Conservation (phyloP, 805 yeast genomes). For the Nakazawaea laoshanensis region DNA sequence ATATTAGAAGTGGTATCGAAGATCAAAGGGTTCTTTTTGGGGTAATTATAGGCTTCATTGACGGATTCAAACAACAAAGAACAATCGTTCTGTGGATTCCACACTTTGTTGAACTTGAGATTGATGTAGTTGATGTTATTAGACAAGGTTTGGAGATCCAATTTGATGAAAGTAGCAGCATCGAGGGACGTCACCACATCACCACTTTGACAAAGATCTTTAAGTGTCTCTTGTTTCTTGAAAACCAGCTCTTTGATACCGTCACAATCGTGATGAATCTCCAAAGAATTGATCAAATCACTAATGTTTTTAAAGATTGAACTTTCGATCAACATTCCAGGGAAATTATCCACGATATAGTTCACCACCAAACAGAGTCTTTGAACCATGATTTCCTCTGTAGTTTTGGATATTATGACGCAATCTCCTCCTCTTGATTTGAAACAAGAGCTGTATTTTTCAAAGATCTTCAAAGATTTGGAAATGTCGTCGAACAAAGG, state of each 20-base stretch:
- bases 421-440: constrained; percentile 6
- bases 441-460: constrained; percentile 20
- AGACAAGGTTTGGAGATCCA: constrained; percentile 48
- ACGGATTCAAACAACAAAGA: constrained; percentile 57
- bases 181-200: constrained; percentile 12
- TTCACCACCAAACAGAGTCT: constrained; percentile 46
- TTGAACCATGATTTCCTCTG: constrained; percentile 33
- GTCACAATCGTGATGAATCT: constrained; percentile 42
- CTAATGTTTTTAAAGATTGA: constrained; percentile 50
- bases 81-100: constrained; percentile 79
- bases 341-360: constrained; percentile 48
- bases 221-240: constrained; percentile 37
- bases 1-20: constrained; percentile 59
- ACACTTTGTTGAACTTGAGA: constrained; percentile 48
- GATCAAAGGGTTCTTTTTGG: constrained; percentile 63
- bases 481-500: constrained; percentile 47
- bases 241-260: constrained; percentile 45
- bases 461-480: constrained; percentile 33
- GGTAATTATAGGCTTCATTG: constrained; percentile 34
- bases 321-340: constrained; percentile 63
- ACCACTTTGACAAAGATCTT: constrained; percentile 17
- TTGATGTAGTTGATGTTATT: constrained; percentile 60
- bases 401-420: constrained; percentile 19
- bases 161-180: constrained; percentile 42
- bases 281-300: constrained; percentile 40